Evolutionary conservation across 306 rosid genomes (phyloP), one percentile per base, ranked within the genome.

Genomic region (Gynostemma pentaphyllum): DNA sequence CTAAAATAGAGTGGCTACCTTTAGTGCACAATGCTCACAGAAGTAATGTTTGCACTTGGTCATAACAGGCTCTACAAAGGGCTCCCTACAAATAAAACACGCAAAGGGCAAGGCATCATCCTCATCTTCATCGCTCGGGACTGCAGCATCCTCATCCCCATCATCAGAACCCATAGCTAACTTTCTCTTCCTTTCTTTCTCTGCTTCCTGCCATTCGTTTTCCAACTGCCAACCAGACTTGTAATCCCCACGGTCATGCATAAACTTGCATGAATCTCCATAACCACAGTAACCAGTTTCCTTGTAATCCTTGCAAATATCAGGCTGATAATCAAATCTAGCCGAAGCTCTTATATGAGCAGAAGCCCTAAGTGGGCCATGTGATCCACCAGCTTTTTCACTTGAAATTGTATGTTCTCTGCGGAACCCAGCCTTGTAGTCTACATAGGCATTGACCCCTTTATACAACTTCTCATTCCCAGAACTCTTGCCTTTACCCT

Each of bases 211-310:
- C 97, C 97, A 89, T 63, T 89, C 97, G 82, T 80, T 84, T 66
- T 89, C 97, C 95, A 84, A 7, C 70, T 84, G 95, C 97, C 97
- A 89, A 23, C 97, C 95, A 55, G 95, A 72, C 74, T 89, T 86
- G 80, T 89, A 89, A 67, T 89, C 97, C 67, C 95, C 97, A n/a
- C 95, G 87, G 72, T 86, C 97, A 72, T 89, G 97, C 97, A 86
- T 84, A 68, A 89, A 89, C 71, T 89, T 86, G 67, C 92, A 86
- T 0, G 97, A 55, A 72, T 86, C 92, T 53, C 92, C 97, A 60
- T 86, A 86, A 15, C 95, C 95, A 75, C 92, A 84, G 50, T 83
- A 89, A 52, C 95, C 92, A 36, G 95, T 86, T 75, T 86, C 91
- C 78, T 89, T 89, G 75, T 84, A 89, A 70, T 89, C 96, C 78